A percentile compares a stretch with the other conserved stretches of the same genome.
phyloP scores from a whole-genome alignment of 2,329 filamentous ascomycete species.

The Neophaeococcomyces mojaviensis region DNA sequence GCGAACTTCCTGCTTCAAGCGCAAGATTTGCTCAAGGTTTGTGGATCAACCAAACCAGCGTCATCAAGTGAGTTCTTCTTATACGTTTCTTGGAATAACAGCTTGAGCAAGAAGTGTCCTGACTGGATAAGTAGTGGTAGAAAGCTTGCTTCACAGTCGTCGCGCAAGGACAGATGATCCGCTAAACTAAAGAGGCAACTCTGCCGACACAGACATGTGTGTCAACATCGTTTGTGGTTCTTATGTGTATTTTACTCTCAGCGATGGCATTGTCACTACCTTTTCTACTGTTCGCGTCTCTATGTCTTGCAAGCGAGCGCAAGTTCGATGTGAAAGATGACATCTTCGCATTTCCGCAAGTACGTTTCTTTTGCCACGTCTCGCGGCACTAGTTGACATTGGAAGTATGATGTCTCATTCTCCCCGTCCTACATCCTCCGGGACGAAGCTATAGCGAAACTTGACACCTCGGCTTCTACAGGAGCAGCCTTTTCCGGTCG shows the following conservation, averaged over 20 bases:
- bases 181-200: too few species aligned
- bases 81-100: too few species aligned
- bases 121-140: too few species aligned
- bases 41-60: too few species aligned
- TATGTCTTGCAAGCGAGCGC: slow-evolving; percentile 5
- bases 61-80: too few species aligned
- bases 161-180: too few species aligned
- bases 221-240: too few species aligned
- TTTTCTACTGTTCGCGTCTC: not conserved
- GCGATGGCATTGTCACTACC: not conserved
- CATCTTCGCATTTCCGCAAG: slow-evolving; percentile 77
- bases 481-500: not conserved
- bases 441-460: slow-evolving; percentile 13
- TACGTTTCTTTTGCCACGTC: slow-evolving; percentile 34
- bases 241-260: not conserved
- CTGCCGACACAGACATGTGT: too few species aligned
- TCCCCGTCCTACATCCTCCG: slow-evolving; percentile 51
- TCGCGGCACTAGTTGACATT: not conserved
- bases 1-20: too few species aligned
- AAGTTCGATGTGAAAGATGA: slow-evolving; percentile 64
- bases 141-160: too few species aligned
- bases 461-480: slow-evolving; percentile 7
- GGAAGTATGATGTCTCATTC: slow-evolving; percentile 72
- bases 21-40: too few species aligned
- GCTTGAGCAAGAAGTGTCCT: too few species aligned